phyloP scores from a whole-genome alignment of 768 basidiomycete species.

The Serendipita sp. region DNA sequence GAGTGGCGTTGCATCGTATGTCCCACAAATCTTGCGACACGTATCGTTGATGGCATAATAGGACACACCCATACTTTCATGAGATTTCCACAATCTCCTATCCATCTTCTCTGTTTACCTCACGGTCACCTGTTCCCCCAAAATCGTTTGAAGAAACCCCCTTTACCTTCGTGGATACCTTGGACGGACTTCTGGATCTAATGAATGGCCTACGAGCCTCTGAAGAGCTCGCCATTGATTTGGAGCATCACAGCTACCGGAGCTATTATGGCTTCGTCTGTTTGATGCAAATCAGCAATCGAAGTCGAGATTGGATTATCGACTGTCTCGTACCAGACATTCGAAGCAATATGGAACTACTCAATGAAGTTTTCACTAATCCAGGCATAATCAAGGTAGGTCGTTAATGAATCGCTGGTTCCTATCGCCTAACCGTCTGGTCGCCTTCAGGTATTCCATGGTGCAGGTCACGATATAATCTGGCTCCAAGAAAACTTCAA shows the following conservation, averaged over 20 bases:
- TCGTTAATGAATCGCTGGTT: neutral
- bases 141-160: constrained; percentile 46
- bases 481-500: constrained; percentile 97
- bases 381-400: constrained; percentile 70
- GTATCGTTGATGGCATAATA: neutral
- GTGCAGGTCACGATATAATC: constrained; percentile 81
- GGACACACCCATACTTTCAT: constrained; percentile 63
- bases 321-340: constrained; percentile 49
- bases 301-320: constrained; percentile 72
- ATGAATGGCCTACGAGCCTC: constrained; percentile 45
- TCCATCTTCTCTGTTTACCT: constrained; percentile 48
- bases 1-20: neutral
- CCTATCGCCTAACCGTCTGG: neutral
- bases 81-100: constrained; percentile 65
- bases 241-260: constrained; percentile 85
- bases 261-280: constrained; percentile 79
- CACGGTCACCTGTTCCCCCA: constrained; percentile 34
- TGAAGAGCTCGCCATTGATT: constrained; percentile 79
- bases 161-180: constrained; percentile 54
- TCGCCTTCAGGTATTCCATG: constrained; percentile 67
- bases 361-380: constrained; percentile 77
- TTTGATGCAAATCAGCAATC: constrained; percentile 80
- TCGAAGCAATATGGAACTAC: constrained; percentile 50
- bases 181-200: constrained; percentile 40
- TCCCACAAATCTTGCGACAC: neutral